Percentiles rank a stretch among this genome's conserved stretches.
phyloP scores from a whole-genome alignment of 1,284 basidiomycete species.

The Gymnopus androsaceus region DNA sequence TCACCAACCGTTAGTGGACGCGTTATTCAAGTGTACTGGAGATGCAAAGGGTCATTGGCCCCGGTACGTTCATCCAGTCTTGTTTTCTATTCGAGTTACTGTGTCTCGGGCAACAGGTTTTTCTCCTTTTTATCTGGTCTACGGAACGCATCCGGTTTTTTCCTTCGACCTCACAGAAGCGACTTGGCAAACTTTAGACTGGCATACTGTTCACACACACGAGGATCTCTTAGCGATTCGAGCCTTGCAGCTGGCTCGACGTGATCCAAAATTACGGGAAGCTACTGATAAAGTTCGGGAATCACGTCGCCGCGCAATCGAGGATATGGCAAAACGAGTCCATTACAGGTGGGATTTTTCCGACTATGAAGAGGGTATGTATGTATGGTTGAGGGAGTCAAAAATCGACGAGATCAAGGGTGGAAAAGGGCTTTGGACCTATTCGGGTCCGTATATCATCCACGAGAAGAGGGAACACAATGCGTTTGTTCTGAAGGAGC shows the following conservation, averaged over 20 bases:
- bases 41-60: constrained; percentile 21
- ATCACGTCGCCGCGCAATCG: background rate
- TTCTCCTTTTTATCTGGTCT: constrained; percentile 19
- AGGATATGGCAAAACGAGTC: background rate
- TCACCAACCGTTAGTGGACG: constrained; percentile 27
- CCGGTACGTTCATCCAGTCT: constrained; percentile 10
- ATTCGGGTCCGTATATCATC: constrained; percentile 11
- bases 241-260: constrained; percentile 16
- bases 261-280: background rate
- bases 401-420: constrained; percentile 1
- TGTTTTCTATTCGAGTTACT: constrained; percentile 23
- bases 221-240: constrained; percentile 17
- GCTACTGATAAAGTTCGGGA: background rate
- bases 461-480: background rate
- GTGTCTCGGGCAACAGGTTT: constrained; percentile 19
- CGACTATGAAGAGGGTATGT: constrained; percentile 6
- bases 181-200: constrained; percentile 21
- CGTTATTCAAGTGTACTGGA: constrained; percentile 27
- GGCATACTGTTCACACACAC: constrained; percentile 12
- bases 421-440: constrained; percentile 12
- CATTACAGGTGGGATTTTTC: background rate
- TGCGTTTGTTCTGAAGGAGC: background rate
- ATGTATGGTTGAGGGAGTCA: constrained; percentile 8
- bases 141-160: constrained; percentile 22
- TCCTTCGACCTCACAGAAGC: constrained; percentile 23